Conservation (phyloP, 805 yeast species). For the Candida manassasensis region DNA sequence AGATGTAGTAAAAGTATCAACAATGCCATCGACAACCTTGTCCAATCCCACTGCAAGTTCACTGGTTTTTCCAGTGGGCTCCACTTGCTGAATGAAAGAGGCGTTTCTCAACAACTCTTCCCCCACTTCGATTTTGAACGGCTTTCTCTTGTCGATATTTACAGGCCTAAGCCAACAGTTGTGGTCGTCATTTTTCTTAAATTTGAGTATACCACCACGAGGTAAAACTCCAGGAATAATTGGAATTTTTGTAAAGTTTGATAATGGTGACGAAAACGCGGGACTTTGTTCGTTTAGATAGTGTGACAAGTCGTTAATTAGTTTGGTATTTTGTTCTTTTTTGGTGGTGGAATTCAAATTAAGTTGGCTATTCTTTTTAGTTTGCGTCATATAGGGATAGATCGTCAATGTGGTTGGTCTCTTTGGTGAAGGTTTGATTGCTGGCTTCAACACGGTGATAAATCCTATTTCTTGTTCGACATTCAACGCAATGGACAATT, state of each 20-base stretch:
- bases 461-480: constrained; percentile 47
- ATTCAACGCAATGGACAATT: constrained; percentile 54
- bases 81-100: constrained; percentile 31
- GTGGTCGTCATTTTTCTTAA: constrained; percentile 42
- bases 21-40: constrained; percentile 32
- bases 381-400: constrained; percentile 51
- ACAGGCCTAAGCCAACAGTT: constrained; percentile 39
- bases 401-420: constrained; percentile 40
- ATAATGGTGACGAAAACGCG: constrained; percentile 31
- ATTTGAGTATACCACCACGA: constrained; percentile 54
- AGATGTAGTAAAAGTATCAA: constrained; percentile 37
- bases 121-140: constrained; percentile 44
- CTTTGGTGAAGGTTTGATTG: constrained; percentile 30
- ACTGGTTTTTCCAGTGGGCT: constrained; percentile 7
- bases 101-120: constrained; percentile 43
- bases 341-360: constrained; percentile 25
- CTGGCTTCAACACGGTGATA: constrained; percentile 47
- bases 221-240: constrained; percentile 43
- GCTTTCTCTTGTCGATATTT: constrained; percentile 23
- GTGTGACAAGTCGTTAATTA: constrained; percentile 17
- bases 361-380: constrained; percentile 26
- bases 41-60: constrained; percentile 55
- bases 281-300: constrained; percentile 10
- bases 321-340: constrained; percentile 20
- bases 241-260: constrained; percentile 53